Conservation (phyloP, 495 filamentous ascomycete species). For the Hyaloscypha finlandica region DNA sequence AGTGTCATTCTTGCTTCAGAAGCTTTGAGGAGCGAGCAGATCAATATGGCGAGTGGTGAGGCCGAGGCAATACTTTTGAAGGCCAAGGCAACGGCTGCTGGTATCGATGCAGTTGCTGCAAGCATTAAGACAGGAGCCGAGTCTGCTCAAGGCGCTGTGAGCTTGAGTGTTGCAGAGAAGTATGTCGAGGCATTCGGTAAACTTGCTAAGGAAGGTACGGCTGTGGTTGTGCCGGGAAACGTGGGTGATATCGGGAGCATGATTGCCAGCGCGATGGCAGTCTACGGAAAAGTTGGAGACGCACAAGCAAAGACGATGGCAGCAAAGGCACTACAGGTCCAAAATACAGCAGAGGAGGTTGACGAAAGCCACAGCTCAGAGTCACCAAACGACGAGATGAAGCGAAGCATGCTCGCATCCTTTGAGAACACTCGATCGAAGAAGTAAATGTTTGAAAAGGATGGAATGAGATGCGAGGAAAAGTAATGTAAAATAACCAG, state of each 20-base stretch:
- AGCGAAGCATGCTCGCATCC: constrained; percentile 50
- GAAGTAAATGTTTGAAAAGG: constrained; percentile 27
- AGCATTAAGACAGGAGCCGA: constrained; percentile 70
- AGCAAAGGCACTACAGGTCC: constrained; percentile 42
- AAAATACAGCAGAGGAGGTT: constrained; percentile 31
- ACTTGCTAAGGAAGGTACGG: constrained; percentile 89
- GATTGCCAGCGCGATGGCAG: constrained; percentile 94
- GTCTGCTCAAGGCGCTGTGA: constrained; percentile 78
- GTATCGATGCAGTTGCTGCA: constrained; percentile 81
- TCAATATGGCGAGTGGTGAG: constrained; percentile 90
- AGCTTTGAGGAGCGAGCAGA: constrained; percentile 84
- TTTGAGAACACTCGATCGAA: constrained; percentile 55
- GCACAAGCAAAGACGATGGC: constrained; percentile 74
- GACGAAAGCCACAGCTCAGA: constrained; percentile 29
- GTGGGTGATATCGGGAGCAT: constrained; percentile 96
- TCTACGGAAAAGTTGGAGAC: constrained; percentile 91
- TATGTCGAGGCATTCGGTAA: constrained; percentile 95
- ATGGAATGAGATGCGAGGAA: not conserved
- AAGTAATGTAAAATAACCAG: constrained; percentile 35
- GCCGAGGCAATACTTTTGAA: constrained; percentile 87
- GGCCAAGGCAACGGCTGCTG: constrained; percentile 81
- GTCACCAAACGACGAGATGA: constrained; percentile 44
- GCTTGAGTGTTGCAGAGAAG: constrained; percentile 90
- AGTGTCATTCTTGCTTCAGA: constrained; percentile 93
- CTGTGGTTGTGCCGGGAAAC: constrained; percentile 93